Conservation (phyloP, 2,329 filamentous ascomycete species). For the Alternaria arborescens region DNA sequence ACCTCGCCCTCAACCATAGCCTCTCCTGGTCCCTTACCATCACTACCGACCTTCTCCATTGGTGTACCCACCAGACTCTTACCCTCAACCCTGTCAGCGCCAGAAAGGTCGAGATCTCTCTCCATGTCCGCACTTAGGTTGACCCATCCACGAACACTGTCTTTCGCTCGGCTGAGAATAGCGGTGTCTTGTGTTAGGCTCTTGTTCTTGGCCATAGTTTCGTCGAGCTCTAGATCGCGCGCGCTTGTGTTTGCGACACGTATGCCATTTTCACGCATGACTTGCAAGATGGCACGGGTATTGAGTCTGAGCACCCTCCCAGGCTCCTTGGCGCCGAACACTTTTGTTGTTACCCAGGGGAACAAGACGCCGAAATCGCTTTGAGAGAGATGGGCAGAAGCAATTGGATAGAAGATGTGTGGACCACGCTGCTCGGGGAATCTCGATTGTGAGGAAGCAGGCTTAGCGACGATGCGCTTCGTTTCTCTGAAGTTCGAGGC, state of each 20-base stretch:
- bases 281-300: conserved; percentile 80
- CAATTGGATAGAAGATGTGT: conserved; percentile 76
- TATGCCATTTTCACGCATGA: conserved; percentile 61
- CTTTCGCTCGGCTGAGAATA: conserved; percentile 42
- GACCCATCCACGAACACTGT: conserved; percentile 48
- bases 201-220: conserved; percentile 19
- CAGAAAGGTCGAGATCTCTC: not conserved
- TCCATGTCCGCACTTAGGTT: conserved; percentile 28
- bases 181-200: conserved; percentile 37
- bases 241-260: conserved; percentile 54
- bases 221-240: conserved; percentile 51
- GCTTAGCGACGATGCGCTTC: conserved; percentile 69
- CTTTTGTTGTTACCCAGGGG: conserved; percentile 67
- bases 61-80: conserved; percentile 17
- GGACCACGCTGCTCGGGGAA: conserved; percentile 58
- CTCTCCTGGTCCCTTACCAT: conserved; percentile 32
- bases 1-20: conserved; percentile 48
- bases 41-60: conserved; percentile 12
- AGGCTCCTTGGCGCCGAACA: conserved; percentile 69
- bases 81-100: conserved; percentile 1
- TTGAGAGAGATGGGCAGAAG: conserved; percentile 82
- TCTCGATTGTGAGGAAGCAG: conserved; percentile 58
- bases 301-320: conserved; percentile 84
- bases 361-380: conserved; percentile 86
- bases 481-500: conserved; percentile 73